Percentiles rank a stretch among this genome's conserved stretches.
These are phyloP conservation scores for Ophiostoma sp. DNA, from an alignment of 2,329 filamentous ascomycete genomes.

Conservation along the genomic window DNA sequence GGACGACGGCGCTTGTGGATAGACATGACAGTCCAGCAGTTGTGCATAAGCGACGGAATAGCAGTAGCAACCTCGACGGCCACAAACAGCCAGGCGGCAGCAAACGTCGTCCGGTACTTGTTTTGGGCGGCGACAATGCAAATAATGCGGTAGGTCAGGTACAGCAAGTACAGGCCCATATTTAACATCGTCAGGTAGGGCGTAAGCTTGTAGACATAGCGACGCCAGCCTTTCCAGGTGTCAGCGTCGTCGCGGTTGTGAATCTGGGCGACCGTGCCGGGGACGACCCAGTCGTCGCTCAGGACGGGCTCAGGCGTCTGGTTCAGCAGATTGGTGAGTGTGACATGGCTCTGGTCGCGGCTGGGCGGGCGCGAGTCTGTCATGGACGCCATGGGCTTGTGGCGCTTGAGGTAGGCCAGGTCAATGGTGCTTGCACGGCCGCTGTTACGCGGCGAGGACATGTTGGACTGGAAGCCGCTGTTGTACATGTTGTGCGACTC, in stretches of 20 bases:
- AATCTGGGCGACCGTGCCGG: slow-evolving; percentile 41
- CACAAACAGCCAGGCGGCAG: slow-evolving; percentile 51
- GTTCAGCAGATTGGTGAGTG: slow-evolving; percentile 44
- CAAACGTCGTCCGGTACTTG: slow-evolving; percentile 42
- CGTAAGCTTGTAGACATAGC: slow-evolving; percentile 42
- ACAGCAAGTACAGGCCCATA: slow-evolving; percentile 47
- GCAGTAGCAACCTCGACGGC: slow-evolving; percentile 32
- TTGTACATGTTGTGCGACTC: slow-evolving; percentile 24
- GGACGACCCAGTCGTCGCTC: slow-evolving; percentile 39
- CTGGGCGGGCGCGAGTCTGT: slow-evolving; percentile 35
- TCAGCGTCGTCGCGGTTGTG: slow-evolving; percentile 48
- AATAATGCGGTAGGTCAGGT: slow-evolving; percentile 52
- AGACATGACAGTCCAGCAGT: slow-evolving; percentile 32
- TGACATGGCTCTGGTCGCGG: slow-evolving; percentile 44
- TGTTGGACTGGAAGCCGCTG: slow-evolving; percentile 27
- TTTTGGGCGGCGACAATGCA: slow-evolving; percentile 56
- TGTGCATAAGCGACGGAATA: slow-evolving; percentile 31
- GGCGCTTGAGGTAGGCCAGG: slow-evolving; percentile 28
- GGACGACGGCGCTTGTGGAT: slow-evolving; percentile 40
- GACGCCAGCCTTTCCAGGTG: slow-evolving; percentile 49
- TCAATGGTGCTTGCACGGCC: slow-evolving; percentile 27
- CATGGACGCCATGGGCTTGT: slow-evolving; percentile 22
- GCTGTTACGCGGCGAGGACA: slow-evolving; percentile 29
- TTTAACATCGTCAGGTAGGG: slow-evolving; percentile 45
- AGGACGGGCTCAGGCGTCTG: slow-evolving; percentile 34